Evolutionary conservation across 306 rosid genomes (phyloP), one percentile per base, ranked within the genome.

Genomic region (Macrotyloma uniflorum): DNA sequence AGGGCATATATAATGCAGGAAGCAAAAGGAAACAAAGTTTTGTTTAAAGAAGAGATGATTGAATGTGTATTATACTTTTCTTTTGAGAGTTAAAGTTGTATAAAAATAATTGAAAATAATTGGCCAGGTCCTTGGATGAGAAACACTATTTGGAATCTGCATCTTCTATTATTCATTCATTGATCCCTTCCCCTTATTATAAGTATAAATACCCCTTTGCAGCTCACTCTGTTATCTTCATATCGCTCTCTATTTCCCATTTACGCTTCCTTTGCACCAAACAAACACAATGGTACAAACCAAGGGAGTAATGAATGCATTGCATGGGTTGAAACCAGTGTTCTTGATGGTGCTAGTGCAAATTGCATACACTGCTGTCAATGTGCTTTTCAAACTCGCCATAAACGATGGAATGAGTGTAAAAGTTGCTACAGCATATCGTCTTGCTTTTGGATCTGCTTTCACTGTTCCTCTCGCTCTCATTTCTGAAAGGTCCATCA

Each of bases 361-460:
- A 61, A 8, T 86, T 30, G 77, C 86, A 38, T 90, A 62, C 20
- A 76, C 91, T 2, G 91, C 85, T 1, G 88, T 88, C 22, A 91
- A 89, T 38, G 72, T 93, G 42, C 67, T 93, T 6, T 93, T 88
- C 83, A 91, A 93, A 54, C 77, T 91, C n/a, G 93, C 92, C 7
- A 58, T 74, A 0, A 67, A 82, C 18, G 94, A 89, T 71, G 98
- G 94, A 38, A 93, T 93, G 98, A 88, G 81, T 19, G 36, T 84
- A 1, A 88, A 38, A 77, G 68, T 93, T 0, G 75, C 85, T 5
- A 92, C 94, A 43, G 94, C 96, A 16, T 93, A 89, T 59, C 96
- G 96, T 14, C 86, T 88, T 13, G 8, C 84, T 32, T 91, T 93
- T 14, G 91, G 87, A 4, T 76, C 96, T 0, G 84, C 84, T 54